These are phyloP conservation scores for Graphiopsis chlorocephala DNA, from an alignment of 2,329 filamentous ascomycete genomes.

Conservation along the genomic window DNA sequence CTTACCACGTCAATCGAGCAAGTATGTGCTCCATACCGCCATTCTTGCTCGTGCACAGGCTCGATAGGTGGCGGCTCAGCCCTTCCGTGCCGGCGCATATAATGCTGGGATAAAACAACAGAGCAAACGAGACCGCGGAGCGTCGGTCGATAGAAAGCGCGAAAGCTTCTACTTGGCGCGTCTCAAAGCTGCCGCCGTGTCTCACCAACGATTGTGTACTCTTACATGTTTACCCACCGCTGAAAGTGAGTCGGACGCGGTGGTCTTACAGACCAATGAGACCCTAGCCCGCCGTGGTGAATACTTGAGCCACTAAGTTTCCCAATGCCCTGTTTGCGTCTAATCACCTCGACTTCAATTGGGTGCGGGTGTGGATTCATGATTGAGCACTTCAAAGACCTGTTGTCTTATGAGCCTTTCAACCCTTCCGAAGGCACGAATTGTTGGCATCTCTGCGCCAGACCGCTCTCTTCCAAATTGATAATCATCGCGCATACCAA, in stretches of 20 bases:
- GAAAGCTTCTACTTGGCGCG: background rate
- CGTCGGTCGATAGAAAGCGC: background rate
- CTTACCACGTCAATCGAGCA: background rate
- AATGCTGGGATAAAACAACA: background rate
- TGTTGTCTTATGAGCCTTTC: background rate
- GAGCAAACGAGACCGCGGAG: background rate
- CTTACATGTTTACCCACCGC: background rate
- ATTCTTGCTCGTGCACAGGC: background rate
- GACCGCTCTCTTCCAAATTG: background rate
- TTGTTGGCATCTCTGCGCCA: background rate
- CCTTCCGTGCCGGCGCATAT: slow-evolving; percentile 1
- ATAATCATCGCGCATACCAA: no score
- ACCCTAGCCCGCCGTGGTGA: background rate
- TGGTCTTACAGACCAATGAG: background rate
- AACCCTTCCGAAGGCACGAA: background rate
- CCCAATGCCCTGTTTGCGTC: background rate
- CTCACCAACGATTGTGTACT: background rate
- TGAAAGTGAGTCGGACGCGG: background rate
- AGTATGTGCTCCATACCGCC: background rate
- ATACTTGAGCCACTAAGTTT: background rate
- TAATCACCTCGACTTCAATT: background rate
- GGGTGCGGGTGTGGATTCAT: no score
- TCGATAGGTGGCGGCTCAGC: background rate
- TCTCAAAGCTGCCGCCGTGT: background rate
- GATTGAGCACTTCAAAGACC: background rate